Conservation (phyloP, 352 stramenopile species). For the Blastocystis sp. region DNA sequence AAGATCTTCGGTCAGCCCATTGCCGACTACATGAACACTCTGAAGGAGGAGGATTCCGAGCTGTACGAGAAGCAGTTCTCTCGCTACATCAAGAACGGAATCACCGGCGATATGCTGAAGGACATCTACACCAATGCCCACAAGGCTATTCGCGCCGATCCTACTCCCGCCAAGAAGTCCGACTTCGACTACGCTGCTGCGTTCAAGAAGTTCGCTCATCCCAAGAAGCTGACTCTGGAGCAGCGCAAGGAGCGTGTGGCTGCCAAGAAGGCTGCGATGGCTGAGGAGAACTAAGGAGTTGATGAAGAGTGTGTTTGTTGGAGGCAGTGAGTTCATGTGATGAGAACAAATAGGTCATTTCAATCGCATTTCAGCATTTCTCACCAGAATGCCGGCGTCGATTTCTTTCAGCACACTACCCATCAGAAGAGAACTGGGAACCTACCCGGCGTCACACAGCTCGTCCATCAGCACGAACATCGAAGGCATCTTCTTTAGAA, state of each 20-base stretch:
- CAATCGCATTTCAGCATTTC: slow-evolving; percentile 42
- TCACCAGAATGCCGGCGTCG: background rate
- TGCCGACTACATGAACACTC: slow-evolving; percentile 91
- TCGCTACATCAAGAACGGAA: slow-evolving; percentile 72
- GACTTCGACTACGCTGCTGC: slow-evolving; percentile 57
- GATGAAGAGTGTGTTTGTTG: slow-evolving; percentile 20
- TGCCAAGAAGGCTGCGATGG: slow-evolving; percentile 60
- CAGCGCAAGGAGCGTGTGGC: slow-evolving; percentile 84
- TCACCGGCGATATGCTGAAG: slow-evolving; percentile 14
- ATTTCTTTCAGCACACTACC: slow-evolving; percentile 52
- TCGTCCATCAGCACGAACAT: slow-evolving; percentile 55
- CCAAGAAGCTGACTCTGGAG: slow-evolving; percentile 78
- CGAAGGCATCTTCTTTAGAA: slow-evolving; percentile 50
- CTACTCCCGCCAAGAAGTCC: slow-evolving; percentile 79
- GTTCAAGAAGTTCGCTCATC: slow-evolving; percentile 10
- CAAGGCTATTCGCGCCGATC: slow-evolving; percentile 90
- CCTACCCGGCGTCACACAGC: slow-evolving; percentile 17
- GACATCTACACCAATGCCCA: slow-evolving; percentile 81
- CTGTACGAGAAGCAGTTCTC: slow-evolving; percentile 89
- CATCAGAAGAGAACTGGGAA: background rate
- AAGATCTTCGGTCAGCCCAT: slow-evolving; percentile 94
- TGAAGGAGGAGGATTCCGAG: slow-evolving; percentile 95
- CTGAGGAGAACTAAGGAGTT: background rate
- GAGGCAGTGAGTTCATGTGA: background rate
- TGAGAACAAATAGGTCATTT: slow-evolving; percentile 15